These are phyloP conservation scores for Fusarium sp. DNA, from an alignment of 2,329 filamentous ascomycete genomes.

Conservation along the genomic window DNA sequence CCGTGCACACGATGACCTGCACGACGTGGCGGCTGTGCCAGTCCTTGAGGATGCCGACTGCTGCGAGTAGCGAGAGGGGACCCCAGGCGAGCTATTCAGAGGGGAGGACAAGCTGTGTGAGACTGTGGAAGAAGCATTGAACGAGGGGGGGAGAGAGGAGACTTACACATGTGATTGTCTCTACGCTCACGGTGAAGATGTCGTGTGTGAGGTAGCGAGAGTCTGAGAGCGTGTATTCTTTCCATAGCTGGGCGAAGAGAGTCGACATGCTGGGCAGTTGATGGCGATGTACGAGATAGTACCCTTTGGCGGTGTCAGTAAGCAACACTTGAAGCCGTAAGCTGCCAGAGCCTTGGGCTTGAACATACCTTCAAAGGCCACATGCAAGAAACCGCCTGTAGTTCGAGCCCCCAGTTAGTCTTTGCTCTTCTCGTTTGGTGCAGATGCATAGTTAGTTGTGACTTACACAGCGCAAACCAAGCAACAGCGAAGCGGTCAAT, in stretches of 20 bases:
- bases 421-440: background rate
- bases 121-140: background rate
- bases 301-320: conserved; percentile 64
- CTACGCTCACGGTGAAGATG: conserved; percentile 87
- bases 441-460: background rate
- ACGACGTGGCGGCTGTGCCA: conserved; percentile 63
- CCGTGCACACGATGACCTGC: conserved; percentile 64
- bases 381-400: conserved; percentile 76
- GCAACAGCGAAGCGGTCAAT: conserved; percentile 59
- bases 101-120: conserved; percentile 1
- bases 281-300: conserved; percentile 79
- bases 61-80: conserved; percentile 66
- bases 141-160: background rate
- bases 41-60: conserved; percentile 58
- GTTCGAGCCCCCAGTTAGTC: background rate
- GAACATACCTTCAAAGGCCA: conserved; percentile 79
- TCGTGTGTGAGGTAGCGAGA: conserved; percentile 87
- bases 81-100: conserved; percentile 65
- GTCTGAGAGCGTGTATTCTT: conserved; percentile 89
- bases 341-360: background rate
- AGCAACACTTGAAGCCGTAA: background rate
- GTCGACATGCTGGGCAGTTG: conserved; percentile 75
- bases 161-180: conserved; percentile 81
- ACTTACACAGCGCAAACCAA: conserved; percentile 68
- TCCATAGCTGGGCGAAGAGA: conserved; percentile 89